phyloP scores from a whole-genome alignment of 352 stramenopile genomes.

The Globisporangium nodosum region DNA sequence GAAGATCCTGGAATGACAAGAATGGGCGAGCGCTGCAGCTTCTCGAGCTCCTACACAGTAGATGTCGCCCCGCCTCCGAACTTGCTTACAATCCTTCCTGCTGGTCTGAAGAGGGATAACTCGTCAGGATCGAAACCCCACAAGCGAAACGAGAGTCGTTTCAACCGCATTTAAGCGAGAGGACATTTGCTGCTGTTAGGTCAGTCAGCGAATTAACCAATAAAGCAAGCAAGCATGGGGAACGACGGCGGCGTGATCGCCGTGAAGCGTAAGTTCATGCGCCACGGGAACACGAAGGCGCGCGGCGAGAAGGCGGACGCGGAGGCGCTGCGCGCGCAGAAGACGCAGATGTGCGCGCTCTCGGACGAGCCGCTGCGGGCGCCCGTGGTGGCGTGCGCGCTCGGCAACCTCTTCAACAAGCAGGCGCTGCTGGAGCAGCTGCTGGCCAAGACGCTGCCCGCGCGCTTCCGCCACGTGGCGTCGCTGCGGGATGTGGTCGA shows the following conservation, averaged over 20 bases:
- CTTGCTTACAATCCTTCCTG: too few species aligned
- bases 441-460: slow-evolving; percentile 71
- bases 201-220: neutral
- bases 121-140: too few species aligned
- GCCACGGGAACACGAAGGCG: slow-evolving; percentile 74
- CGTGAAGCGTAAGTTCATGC: slow-evolving; percentile 94
- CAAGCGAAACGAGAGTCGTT: too few species aligned
- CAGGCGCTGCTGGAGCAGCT: slow-evolving; percentile 79
- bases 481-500: slow-evolving; percentile 86
- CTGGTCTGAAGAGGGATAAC: too few species aligned
- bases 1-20: too few species aligned
- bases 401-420: slow-evolving; percentile 93
- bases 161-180: too few species aligned
- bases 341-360: slow-evolving; percentile 70
- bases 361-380: slow-evolving; percentile 74
- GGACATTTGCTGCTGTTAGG: too few species aligned
- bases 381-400: slow-evolving; percentile 82
- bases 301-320: slow-evolving; percentile 63
- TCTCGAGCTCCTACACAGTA: too few species aligned
- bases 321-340: slow-evolving; percentile 50
- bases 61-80: too few species aligned
- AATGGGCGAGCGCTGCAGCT: too few species aligned
- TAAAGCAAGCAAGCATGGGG: slow-evolving; percentile 53
- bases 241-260: slow-evolving; percentile 92
- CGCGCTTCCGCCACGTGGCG: slow-evolving; percentile 71